A percentile compares a stretch with the other conserved stretches of the same genome.
These are phyloP conservation scores for Hebeloma cylindrosporum DNA, from an alignment of 768 basidiomycete species.

Conservation along the genomic window DNA sequence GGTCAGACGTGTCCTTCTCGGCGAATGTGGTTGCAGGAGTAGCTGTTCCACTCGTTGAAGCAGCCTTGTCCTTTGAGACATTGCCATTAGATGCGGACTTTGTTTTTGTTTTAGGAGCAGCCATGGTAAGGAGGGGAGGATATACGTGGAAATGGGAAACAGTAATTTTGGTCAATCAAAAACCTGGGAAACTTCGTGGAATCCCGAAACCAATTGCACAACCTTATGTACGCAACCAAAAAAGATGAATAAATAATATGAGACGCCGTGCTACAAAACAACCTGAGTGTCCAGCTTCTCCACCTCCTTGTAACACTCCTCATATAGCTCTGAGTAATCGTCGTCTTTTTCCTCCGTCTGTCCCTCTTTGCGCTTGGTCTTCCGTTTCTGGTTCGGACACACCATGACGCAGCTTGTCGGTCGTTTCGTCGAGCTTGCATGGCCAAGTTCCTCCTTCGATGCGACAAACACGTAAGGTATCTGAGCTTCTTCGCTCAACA, in stretches of 20 bases:
- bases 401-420: conserved; percentile 98
- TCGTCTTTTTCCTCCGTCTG: conserved; percentile 65
- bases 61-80: conserved; percentile 43
- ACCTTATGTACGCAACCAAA: neutral
- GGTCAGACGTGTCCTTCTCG: conserved; percentile 46
- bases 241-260: conserved; percentile 1
- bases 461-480: conserved; percentile 89
- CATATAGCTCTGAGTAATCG: conserved; percentile 85
- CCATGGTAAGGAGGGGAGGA: conserved; percentile 30
- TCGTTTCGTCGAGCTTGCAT: conserved; percentile 94
- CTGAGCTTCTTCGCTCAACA: conserved; percentile 90
- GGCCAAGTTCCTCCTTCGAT: conserved; percentile 94
- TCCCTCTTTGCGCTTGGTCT: conserved; percentile 61
- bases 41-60: conserved; percentile 47
- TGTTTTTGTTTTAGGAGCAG: conserved; percentile 59
- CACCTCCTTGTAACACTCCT: conserved; percentile 85
- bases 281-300: conserved; percentile 73
- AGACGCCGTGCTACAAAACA: conserved; percentile 47
- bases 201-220: neutral
- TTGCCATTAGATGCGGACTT: conserved; percentile 39
- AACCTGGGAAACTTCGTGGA: conserved; percentile 23
- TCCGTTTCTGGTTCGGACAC: conserved; percentile 79
- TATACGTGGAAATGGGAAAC: conserved; percentile 23
- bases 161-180: conserved; percentile 26
- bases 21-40: conserved; percentile 44